Conservation (phyloP, 495 filamentous ascomycete species). For the Xylaria venustula region DNA sequence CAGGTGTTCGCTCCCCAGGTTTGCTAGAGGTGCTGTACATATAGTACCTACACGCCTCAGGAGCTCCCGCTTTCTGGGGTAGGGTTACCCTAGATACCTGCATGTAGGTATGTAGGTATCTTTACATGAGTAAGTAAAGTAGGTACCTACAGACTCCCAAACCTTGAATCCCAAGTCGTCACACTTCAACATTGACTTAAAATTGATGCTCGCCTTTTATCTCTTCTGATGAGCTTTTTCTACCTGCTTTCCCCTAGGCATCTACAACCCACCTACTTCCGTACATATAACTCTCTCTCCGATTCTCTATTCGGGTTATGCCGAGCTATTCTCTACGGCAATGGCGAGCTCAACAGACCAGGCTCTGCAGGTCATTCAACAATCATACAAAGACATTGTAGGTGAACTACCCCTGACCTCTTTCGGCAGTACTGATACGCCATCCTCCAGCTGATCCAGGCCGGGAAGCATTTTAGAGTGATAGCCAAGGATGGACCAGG, state of each 20-base stretch:
- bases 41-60: no score
- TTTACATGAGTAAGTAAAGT: no score
- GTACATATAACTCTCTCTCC: neutral
- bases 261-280: neutral
- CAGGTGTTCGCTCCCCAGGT: neutral
- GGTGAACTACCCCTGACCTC: constrained; percentile 12
- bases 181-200: no score
- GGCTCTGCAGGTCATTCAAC: constrained; percentile 42
- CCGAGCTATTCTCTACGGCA: neutral
- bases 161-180: no score
- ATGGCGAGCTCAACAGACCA: constrained; percentile 39
- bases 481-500: constrained; percentile 39
- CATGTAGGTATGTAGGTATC: no score
- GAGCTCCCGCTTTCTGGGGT: no score
- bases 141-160: no score
- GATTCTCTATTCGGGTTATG: neutral
- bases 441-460: constrained; percentile 46
- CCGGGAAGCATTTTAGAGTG: constrained; percentile 46
- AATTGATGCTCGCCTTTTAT: no score
- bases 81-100: neutral
- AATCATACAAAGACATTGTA: constrained; percentile 49
- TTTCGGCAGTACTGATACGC: constrained; percentile 13
- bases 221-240: no score
- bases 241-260: no score
- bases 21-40: no score